These are phyloP conservation scores for Fraxinus velutina DNA, from an alignment of 305 asterid species.

Conservation along the genomic window DNA sequence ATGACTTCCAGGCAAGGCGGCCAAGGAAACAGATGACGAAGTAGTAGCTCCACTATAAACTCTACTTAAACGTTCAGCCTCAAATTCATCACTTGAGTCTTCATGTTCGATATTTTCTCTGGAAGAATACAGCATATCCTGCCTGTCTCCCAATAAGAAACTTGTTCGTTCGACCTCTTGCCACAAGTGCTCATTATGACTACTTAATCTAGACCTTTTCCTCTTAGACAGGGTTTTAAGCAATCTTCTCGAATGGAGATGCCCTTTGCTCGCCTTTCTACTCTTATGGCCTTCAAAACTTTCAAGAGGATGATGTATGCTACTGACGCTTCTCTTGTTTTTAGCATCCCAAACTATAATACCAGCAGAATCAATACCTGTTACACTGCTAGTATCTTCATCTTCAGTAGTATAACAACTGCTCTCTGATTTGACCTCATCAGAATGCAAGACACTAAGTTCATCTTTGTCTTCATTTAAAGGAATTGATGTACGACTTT, in stretches of 20 bases:
- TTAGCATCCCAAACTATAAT: conserved; percentile 90
- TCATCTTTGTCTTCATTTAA: conserved; percentile 48
- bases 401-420: conserved; percentile 68
- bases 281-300: conserved; percentile 53
- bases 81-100: conserved; percentile 71
- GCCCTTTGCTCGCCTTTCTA: conserved; percentile 51
- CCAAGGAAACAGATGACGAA: conserved; percentile 64
- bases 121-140: conserved; percentile 55
- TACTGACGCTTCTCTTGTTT: conserved; percentile 66
- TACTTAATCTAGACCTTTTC: conserved; percentile 63
- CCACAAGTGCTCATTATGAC: conserved; percentile 62
- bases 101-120: conserved; percentile 46
- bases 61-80: conserved; percentile 57
- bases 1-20: conserved; percentile 61
- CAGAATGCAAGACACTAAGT: conserved; percentile 37
- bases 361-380: conserved; percentile 84
- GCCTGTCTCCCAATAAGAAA: conserved; percentile 68
- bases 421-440: conserved; percentile 56
- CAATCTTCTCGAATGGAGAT: conserved; percentile 43
- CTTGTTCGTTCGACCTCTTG: conserved; percentile 79
- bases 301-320: conserved; percentile 95
- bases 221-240: conserved; percentile 53
- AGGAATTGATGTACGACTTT: conserved; percentile 22
- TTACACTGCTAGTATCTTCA: conserved; percentile 56
- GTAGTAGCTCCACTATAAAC: conserved; percentile 60